Base-by-base conservation (phyloP, 441 rosid genomes). In the Gossypium gossypioides region DNA sequence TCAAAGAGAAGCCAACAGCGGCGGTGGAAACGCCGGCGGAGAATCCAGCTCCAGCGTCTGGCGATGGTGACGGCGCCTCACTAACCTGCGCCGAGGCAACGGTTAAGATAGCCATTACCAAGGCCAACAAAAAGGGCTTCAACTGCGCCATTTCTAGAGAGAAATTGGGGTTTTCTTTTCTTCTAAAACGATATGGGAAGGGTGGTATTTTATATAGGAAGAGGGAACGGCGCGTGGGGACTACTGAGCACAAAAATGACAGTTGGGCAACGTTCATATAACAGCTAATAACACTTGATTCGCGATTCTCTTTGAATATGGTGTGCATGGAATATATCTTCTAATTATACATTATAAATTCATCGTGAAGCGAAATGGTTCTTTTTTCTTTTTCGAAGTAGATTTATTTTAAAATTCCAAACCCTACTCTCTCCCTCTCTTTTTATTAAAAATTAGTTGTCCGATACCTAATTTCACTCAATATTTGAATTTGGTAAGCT, bases 31-130 rank as follows among this genome's bases (percentile, higher is more conserved):
- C 68, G 32, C 72, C 72, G 2, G 62, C 18, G 9, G 75, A 73
- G 27, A 73, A 74, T 1, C 76, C 80, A 25, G 81, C 81, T 21
- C 84, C 81, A 2, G 78, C n/a, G 0, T 40, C 61, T 1, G 78
- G 73, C 3, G 76, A 51, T 6, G 75, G 73, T 0, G 72, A 80
- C 0, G 75, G 72, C 10, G 79, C 64, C 4, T 79, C 80, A 54
- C 62, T 13, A 22, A 75, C 75, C 74, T 81, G 81, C 4, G 81
- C 81, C 0, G 81, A 75, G 50, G 51, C 77, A 19, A 56, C 79
- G 1, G 73, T 2, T 56, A 79, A 73, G 79, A 81, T 22, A 2
- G 77, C 65, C 58, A 73, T 65, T 8, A 72, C 3, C 54, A 71
- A 50, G 50, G 69, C 72, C 48, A 71, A 52, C n/a, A 66, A 21